Evolutionary conservation across 1,139 yeast species (phyloP), one percentile per base, ranked within the genome.

Genomic region (Yamadazyma diddensiae): DNA sequence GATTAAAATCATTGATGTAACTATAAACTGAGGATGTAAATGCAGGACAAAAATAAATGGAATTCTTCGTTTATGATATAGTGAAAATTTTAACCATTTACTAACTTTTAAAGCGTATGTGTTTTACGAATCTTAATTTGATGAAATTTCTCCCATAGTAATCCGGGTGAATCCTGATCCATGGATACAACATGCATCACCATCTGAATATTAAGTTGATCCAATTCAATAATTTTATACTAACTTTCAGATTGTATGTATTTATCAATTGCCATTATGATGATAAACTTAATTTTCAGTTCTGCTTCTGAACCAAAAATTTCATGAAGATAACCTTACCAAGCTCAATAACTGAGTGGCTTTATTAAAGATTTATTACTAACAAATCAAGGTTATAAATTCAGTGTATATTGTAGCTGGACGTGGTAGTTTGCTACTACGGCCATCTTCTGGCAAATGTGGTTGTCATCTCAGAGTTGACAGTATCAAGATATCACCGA

Each of bases 121-220:
- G 18, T 2, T 25, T 12, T 26, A 7, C 17, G 11, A 13, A 14
- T 14, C 36, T 38, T 46, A 46, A 37, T 38, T 58, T 63, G 71
- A 65, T 65, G 70, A 64, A 55, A 43, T 60, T 57, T 49, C n/a
- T 50, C 70, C 61, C 69, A 62, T 15, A 57, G 62, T 55, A 52
- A 57, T 65, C 66, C 77, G 71, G 79, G 85, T 73, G 86, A 79
- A 59, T 66, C 82, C 73, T 70, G 77, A 70, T 58, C 77, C 74
- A 63, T 61, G 78, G 77, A 70, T 72, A 71, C 65, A 59, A 77
- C 92, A 82, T 82, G 94, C 94, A 82, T 82, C 92, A 82, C 94
- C 94, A 82, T 80, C 92, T 82, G 92, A 82, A 38, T 40, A 30
- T 36, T 34, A 35, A 37, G 41, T 33, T n/a, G 17, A 8, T 10